A percentile compares a stretch with the other conserved stretches of the same genome.
phyloP scores from a whole-genome alignment of 73 alveolate genomes.

The Paramecium octaurelia region DNA sequence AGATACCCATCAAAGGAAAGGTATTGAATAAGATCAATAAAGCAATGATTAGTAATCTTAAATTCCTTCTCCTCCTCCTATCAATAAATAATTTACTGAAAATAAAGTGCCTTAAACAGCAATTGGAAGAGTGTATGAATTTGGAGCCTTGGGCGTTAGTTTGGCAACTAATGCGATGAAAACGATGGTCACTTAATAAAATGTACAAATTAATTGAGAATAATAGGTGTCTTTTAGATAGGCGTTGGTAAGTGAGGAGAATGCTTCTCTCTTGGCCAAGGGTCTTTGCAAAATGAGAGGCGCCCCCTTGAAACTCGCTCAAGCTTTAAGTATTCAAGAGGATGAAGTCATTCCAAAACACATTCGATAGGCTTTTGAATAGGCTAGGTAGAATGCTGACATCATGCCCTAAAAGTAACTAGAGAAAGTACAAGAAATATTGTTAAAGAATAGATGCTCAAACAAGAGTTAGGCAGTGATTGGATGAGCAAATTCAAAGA shows the following conservation, averaged over 20 bases:
- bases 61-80: background rate
- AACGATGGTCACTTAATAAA: conserved; percentile 60
- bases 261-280: conserved; percentile 69
- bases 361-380: conserved; percentile 77
- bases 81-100: background rate
- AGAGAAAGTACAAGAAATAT: conserved; percentile 52
- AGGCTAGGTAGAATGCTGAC: conserved; percentile 81
- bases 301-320: conserved; percentile 80
- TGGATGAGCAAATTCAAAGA: conserved; percentile 72
- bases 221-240: background rate
- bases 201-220: background rate
- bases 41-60: background rate
- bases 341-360: conserved; percentile 75
- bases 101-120: conserved; percentile 69
- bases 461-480: conserved; percentile 66
- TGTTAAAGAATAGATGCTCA: conserved; percentile 16
- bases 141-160: conserved; percentile 77
- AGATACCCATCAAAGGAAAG: background rate
- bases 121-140: conserved; percentile 72
- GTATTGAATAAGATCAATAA: background rate
- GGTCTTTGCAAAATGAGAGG: conserved; percentile 89
- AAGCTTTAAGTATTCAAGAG: conserved; percentile 77
- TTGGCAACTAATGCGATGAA: conserved; percentile 75
- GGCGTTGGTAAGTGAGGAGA: conserved; percentile 55
- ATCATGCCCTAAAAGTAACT: conserved; percentile 79